Base-by-base conservation (phyloP, 352 stramenopile species). In the Phytopythium montanum region DNA sequence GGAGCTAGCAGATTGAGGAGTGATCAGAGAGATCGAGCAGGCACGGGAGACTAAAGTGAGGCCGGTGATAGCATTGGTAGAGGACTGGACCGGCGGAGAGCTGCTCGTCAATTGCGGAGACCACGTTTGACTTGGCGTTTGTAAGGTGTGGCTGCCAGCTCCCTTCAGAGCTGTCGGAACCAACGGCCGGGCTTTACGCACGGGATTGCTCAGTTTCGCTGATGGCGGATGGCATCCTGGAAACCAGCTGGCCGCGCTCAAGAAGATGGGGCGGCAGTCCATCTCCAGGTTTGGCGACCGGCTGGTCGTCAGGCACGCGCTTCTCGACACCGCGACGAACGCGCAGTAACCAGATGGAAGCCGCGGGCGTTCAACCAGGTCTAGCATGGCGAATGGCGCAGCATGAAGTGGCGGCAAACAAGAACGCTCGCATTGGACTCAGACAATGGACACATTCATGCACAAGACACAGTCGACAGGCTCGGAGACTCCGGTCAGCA, bases 211-310 rank as follows among this genome's bases (percentile, higher is more conserved):
- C 50, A 10, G 14, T 42, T 56, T 39, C 51, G 19, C 33, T 26
- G 23, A 39, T 23, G n/a, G 36, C 38, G 16, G 18, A 31, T 58
- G 41, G 36, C 41, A 34, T 49, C 19, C 13, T n/a, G 23, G 33
- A 57, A 42, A 48, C 46, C 46, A 25, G 25, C 46, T 57, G 51
- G 50, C 5, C 36, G 29, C 14, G 19, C 21, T 56, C 16, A 46
- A 56, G 10, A 46, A 21, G 38, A 34, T 39, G 34, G 19, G 25
- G 9, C 33, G 18, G 29, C 29, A 23, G 31, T 18, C 2, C 52
- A 29, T 36, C 19, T 48, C 51, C 50, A 2, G 13, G 28, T 45
- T 26, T 25, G 10, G 23, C 33, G 6, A 34, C 29, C 50, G 33
- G 34, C 21, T 57, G 38, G 14, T 29, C 28, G 42, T 28, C 26